Percentiles rank a stretch among this genome's conserved stretches.
phyloP scores from a whole-genome alignment of 2,329 filamentous ascomycete genomes.

The Elsinoe australis region DNA sequence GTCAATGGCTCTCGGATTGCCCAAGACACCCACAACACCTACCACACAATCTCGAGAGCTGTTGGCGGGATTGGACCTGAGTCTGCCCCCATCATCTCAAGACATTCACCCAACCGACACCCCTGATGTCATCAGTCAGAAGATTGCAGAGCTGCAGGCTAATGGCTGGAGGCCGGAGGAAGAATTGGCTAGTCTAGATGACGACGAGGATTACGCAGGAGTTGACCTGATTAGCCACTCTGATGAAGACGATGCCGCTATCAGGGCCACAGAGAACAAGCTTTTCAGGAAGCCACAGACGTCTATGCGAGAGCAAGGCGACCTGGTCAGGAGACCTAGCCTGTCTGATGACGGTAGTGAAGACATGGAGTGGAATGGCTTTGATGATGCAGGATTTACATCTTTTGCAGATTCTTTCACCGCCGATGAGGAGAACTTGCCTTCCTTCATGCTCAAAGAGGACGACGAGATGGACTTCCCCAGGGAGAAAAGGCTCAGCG shows the following conservation, averaged over 20 bases:
- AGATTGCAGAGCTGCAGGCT: slow-evolving; percentile 22
- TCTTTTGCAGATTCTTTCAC: slow-evolving; percentile 5
- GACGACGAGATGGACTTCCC: not conserved
- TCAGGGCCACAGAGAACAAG: slow-evolving; percentile 21
- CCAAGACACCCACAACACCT: slow-evolving; percentile 17
- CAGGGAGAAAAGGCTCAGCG: slow-evolving; percentile 18
- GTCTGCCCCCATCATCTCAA: slow-evolving; percentile 7
- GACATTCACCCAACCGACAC: slow-evolving; percentile 20
- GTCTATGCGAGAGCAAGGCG: slow-evolving; percentile 22
- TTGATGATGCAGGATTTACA: slow-evolving; percentile 16
- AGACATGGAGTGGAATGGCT: slow-evolving; percentile 19
- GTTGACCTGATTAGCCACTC: slow-evolving; percentile 29
- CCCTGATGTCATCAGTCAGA: slow-evolving; percentile 23
- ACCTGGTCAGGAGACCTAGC: slow-evolving; percentile 23
- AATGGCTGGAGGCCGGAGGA: slow-evolving; percentile 22
- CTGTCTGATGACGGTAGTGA: slow-evolving; percentile 23
- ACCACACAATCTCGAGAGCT: slow-evolving; percentile 11
- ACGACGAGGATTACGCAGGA: slow-evolving; percentile 27
- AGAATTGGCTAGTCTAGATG: slow-evolving; percentile 20
- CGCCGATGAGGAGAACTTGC: not conserved
- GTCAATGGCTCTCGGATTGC: slow-evolving; percentile 10
- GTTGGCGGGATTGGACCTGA: slow-evolving; percentile 18
- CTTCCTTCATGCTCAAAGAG: slow-evolving; percentile 17
- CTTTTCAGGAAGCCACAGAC: slow-evolving; percentile 19
- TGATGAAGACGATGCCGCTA: slow-evolving; percentile 24